Base-by-base conservation (phyloP, 1,284 basidiomycete genomes). In the Chalciporus sp. region DNA sequence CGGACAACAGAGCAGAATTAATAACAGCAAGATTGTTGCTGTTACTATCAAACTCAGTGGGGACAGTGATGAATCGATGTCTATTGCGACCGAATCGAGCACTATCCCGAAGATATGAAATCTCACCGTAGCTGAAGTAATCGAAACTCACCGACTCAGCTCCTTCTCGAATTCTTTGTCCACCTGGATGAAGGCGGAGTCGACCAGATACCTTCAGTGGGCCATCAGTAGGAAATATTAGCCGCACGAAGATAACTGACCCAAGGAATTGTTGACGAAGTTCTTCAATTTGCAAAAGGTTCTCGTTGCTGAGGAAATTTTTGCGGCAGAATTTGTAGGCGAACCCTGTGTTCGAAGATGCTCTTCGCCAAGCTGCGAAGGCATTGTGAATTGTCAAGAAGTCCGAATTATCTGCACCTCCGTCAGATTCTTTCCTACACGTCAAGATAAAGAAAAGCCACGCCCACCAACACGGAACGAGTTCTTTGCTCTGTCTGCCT, bases 281-380 rank as follows among this genome's bases (percentile, higher is more conserved):
- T 67, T 99, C 97, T 69, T 99, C 97, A 46, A 99, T 97, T 70
- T 98, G 94, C 70, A 94, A 87, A 53, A 99, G 74, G 64, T 94
- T 98, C 85, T 92, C 90, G 61, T 94, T 86, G 60, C 94, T 96
- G 35, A 98, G 77, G 68, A 86, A 97, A 71, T 92, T 92, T 49
- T 79, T 77, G 61, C 86, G 82, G 74, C 95, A 97, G 67, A 95
- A 96, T 48, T 86, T 85, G 46, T 84, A 77, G 31, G 85, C 83
- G 61, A 78, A 78, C 49, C 72, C 74, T 14, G 77, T 71, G 63
- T 91, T 93, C 9, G 79, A 77, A 19, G 83, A 89, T n/a, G 88
- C 89, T 54, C 83, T 79, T 17, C 94, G 81, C 95, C 96, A 99
- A 57, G 85, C 88, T 9, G 85, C 76, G 72, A 95, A 99, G 0